Evolutionary conservation across 1,139 yeast genomes (phyloP).

Genomic region (Geotrichum phurueaensis): DNA sequence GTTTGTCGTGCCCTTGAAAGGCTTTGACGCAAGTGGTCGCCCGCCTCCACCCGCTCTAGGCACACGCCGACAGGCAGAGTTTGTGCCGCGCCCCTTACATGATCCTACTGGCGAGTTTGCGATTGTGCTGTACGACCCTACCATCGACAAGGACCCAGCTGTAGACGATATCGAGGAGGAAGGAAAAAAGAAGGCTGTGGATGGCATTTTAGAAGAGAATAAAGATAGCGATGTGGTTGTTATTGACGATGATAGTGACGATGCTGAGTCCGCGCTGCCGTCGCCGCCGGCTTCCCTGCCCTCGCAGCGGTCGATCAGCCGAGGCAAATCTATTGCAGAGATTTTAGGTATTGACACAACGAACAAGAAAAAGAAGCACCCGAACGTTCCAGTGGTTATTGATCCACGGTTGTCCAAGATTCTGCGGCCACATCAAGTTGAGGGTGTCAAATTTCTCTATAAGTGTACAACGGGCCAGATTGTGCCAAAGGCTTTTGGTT

Average conservation of each 20-base stretch:
- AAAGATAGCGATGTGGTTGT: slow-evolving; percentile 12
- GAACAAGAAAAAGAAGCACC: slow-evolving; percentile 50
- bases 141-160: slow-evolving; percentile 51
- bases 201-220: slow-evolving; percentile 9
- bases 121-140: slow-evolving; percentile 90
- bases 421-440: slow-evolving; percentile 91
- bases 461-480: slow-evolving; percentile 85
- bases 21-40: slow-evolving; percentile 26
- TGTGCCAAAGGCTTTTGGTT: slow-evolving; percentile 84
- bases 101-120: slow-evolving; percentile 94
- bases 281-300: slow-evolving; percentile 16
- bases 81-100: slow-evolving; percentile 84
- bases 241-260: slow-evolving; percentile 18
- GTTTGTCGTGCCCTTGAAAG: slow-evolving; percentile 39
- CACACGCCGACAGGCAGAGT: slow-evolving; percentile 57
- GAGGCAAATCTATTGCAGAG: slow-evolving; percentile 69
- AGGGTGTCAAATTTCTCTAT: slow-evolving; percentile 87
- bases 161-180: slow-evolving; percentile 21
- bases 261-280: slow-evolving; percentile 16
- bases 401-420: slow-evolving; percentile 84
- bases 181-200: not conserved
- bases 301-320: slow-evolving; percentile 28
- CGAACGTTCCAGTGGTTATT: slow-evolving; percentile 92
- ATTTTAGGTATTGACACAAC: slow-evolving; percentile 60
- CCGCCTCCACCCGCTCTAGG: slow-evolving; percentile 79